Percentiles rank a stretch among this genome's conserved stretches.
These are phyloP conservation scores for Rhizomucor miehei DNA, from an alignment of 371 early-diverging fungal genomes.

Conservation along the genomic window DNA sequence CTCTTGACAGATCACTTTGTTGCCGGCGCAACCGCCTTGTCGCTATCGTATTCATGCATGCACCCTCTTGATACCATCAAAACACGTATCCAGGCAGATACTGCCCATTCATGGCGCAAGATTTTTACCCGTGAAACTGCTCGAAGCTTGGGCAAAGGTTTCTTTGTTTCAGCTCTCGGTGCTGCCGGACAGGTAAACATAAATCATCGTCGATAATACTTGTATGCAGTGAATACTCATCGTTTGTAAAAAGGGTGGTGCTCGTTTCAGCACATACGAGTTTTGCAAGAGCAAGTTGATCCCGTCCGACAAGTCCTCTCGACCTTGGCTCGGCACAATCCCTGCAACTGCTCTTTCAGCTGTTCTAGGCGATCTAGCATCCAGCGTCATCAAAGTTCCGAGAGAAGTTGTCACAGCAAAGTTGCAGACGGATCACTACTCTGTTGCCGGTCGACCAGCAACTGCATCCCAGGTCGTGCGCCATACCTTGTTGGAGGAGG, in stretches of 20 bases:
- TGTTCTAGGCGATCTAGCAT: constrained; percentile 72
- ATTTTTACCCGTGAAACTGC: constrained; percentile 53
- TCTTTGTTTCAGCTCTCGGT: constrained; percentile 64
- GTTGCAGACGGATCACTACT: constrained; percentile 69
- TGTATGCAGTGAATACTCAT: constrained; percentile 1
- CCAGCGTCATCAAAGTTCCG: constrained; percentile 80
- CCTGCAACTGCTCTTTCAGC: constrained; percentile 74
- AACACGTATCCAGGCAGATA: constrained; percentile 63
- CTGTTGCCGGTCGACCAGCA: constrained; percentile 9
- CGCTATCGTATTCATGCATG: constrained; percentile 69
- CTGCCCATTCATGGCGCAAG: constrained; percentile 33
- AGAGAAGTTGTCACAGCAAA: constrained; percentile 81
- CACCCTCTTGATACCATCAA: constrained; percentile 74
- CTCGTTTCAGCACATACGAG: constrained; percentile 77
- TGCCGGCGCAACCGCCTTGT: constrained; percentile 67
- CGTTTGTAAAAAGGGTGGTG: constrained; percentile 53
- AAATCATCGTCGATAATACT: too few relatives aligned
- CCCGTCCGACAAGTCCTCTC: constrained; percentile 27
- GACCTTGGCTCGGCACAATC: constrained; percentile 29
- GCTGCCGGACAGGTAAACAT: constrained; percentile 65
- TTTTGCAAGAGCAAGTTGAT: constrained; percentile 64
- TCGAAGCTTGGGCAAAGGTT: constrained; percentile 63
- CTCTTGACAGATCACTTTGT: constrained; percentile 53
- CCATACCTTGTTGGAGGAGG: constrained; percentile 61
- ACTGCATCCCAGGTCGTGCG: constrained; percentile 53